These are phyloP conservation scores for Medakamo hakoo DNA, from an alignment of 139 green algal species.

Conservation along the genomic window DNA sequence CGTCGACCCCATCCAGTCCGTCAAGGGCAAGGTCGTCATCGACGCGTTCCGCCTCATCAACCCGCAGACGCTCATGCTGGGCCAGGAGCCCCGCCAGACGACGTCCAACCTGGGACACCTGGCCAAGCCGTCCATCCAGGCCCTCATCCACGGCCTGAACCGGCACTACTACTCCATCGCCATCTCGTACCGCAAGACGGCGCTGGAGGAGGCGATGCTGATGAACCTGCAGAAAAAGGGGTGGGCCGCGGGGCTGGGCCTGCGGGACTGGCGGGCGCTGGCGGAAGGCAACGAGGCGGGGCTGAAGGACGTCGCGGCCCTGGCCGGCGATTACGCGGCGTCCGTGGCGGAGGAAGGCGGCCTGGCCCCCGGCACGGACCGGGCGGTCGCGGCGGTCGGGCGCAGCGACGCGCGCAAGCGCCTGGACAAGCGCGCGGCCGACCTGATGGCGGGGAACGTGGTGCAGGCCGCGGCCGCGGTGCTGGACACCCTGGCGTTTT, in stretches of 20 bases:
- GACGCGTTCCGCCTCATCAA: constrained; percentile 92
- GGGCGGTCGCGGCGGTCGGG: constrained; percentile 59
- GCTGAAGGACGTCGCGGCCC: background rate
- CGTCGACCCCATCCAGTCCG: constrained; percentile 93
- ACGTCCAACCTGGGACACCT: constrained; percentile 95
- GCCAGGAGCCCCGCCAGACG: constrained; percentile 94
- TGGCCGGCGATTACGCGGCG: constrained; percentile 62
- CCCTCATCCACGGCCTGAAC: constrained; percentile 96
- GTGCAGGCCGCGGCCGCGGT: constrained; percentile 81
- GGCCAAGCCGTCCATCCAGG: constrained; percentile 95
- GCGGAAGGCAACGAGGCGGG: constrained; percentile 17
- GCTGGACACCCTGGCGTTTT: constrained; percentile 93
- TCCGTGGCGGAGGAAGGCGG: constrained; percentile 82
- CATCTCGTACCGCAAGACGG: constrained; percentile 98
- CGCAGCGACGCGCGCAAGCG: constrained; percentile 94
- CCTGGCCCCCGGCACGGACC: constrained; percentile 49
- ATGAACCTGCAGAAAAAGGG: constrained; percentile 75
- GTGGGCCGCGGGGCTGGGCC: constrained; percentile 27
- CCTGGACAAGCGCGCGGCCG: constrained; percentile 47
- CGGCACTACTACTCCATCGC: constrained; percentile 98
- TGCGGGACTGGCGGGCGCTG: constrained; percentile 1
- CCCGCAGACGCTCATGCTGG: constrained; percentile 98
- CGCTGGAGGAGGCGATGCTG: constrained; percentile 97
- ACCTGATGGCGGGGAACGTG: constrained; percentile 89
- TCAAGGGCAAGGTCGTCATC: constrained; percentile 82